These are phyloP conservation scores for Arthrobotrys conoides DNA, from an alignment of 2,329 filamentous ascomycete species.

Conservation along the genomic window DNA sequence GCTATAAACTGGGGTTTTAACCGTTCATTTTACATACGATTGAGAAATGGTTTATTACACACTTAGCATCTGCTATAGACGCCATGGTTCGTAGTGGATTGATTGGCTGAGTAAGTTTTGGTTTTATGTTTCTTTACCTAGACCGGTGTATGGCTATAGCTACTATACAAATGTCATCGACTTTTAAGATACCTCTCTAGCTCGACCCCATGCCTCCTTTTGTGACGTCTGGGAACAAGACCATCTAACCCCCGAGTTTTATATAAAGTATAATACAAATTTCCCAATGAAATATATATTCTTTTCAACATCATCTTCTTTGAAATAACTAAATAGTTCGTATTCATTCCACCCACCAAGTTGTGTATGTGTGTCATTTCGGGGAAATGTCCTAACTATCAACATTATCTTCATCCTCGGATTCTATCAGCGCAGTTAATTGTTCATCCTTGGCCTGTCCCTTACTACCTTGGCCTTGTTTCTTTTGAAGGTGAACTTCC, in stretches of 20 bases:
- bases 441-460: slow-evolving; percentile 40
- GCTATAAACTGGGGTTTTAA: not conserved
- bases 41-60: too few relatives aligned
- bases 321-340: too few relatives aligned
- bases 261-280: not conserved
- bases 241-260: too few relatives aligned
- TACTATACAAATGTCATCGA: slow-evolving; percentile 3
- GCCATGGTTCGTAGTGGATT: too few relatives aligned
- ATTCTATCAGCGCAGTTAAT: slow-evolving; percentile 59
- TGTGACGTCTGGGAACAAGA: too few relatives aligned
- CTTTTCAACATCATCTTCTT: not conserved
- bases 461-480: not conserved
- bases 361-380: too few relatives aligned
- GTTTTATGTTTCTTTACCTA: too few relatives aligned
- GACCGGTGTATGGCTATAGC: not conserved
- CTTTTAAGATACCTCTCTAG: not conserved
- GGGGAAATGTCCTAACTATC: slow-evolving; percentile 25
- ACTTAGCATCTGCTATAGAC: too few relatives aligned
- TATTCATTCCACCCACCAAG: too few relatives aligned
- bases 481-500: slow-evolving; percentile 41
- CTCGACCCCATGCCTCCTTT: not conserved
- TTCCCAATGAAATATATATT: not conserved
- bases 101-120: too few relatives aligned
- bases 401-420: slow-evolving; percentile 52
- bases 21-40: too few relatives aligned